Percentiles rank a stretch among this genome's conserved stretches.
Evolutionary conservation across 169 alveolate genomes (phyloP).

Genomic region (Cryptosporidium xiaoi): DNA sequence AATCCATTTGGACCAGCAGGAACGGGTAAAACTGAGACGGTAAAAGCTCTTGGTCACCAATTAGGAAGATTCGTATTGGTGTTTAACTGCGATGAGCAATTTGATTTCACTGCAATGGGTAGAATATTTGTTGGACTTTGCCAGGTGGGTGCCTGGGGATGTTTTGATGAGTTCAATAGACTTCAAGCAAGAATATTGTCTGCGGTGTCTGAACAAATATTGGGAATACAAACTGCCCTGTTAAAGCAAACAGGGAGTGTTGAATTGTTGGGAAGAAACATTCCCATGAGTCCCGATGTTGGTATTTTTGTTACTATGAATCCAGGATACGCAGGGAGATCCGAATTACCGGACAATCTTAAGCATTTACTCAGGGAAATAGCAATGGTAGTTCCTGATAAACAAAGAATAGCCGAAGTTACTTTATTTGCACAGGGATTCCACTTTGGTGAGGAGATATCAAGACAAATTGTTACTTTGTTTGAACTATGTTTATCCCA

Average conservation of each 20-base stretch:
- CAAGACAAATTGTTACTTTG: constrained; percentile 94
- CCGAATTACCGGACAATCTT: constrained; percentile 95
- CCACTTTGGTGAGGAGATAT: constrained; percentile 91
- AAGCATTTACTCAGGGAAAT: constrained; percentile 93
- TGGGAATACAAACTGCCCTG: constrained; percentile 92
- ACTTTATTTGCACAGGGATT: constrained; percentile 96
- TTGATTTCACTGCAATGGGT: constrained; percentile 97
- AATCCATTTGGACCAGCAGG: constrained; percentile 99
- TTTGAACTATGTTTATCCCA: constrained; percentile 94
- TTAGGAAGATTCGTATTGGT: constrained; percentile 96
- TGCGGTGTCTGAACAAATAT: constrained; percentile 95
- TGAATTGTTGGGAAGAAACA: constrained; percentile 85
- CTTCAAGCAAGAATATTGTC: constrained; percentile 95
- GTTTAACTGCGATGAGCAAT: constrained; percentile 98
- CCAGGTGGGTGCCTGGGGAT: constrained; percentile 99
- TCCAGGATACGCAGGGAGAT: constrained; percentile 99
- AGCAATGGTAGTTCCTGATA: constrained; percentile 93
- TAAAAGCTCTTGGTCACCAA: constrained; percentile 96
- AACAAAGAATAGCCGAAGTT: constrained; percentile 92
- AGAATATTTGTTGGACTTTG: constrained; percentile 95
- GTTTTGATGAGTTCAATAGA: constrained; percentile 99
- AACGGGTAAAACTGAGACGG: constrained; percentile 99
- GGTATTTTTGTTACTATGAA: constrained; percentile 98
- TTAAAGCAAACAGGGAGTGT: constrained; percentile 86
- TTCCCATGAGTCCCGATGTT: constrained; percentile 91